Evolutionary conservation across 2,329 filamentous ascomycete genomes (phyloP).

Genomic region (Penicillium sp.): DNA sequence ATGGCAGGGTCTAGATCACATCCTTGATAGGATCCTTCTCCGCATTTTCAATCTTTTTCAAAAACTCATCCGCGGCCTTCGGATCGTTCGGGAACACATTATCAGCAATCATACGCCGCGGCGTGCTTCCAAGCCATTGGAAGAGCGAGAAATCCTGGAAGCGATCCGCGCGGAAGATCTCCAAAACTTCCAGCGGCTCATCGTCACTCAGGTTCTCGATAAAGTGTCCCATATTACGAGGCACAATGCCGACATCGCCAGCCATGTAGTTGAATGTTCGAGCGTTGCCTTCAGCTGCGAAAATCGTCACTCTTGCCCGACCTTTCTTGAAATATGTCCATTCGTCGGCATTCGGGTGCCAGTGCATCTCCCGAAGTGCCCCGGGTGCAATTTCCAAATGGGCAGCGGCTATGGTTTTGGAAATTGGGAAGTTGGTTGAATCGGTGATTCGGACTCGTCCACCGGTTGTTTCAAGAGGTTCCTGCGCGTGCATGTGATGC

Average conservation of each 20-base stretch:
- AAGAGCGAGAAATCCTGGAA: constrained; percentile 73
- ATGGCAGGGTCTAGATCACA: neutral
- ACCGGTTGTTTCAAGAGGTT: constrained; percentile 62
- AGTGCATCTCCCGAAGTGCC: constrained; percentile 74
- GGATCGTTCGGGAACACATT: constrained; percentile 9
- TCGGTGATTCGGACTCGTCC: constrained; percentile 71
- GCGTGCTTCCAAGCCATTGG: constrained; percentile 74
- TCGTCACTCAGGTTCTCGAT: constrained; percentile 72
- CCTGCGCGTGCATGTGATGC: constrained; percentile 66
- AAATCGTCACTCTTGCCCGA: constrained; percentile 71
- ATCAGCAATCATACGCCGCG: constrained; percentile 47
- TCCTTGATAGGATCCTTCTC: constrained; percentile 43
- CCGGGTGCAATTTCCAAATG: constrained; percentile 68
- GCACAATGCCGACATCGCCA: constrained; percentile 73
- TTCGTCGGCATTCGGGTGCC: constrained; percentile 75
- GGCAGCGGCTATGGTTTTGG: constrained; percentile 69
- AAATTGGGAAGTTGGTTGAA: constrained; percentile 70
- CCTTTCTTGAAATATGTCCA: constrained; percentile 76
- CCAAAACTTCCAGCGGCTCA: constrained; percentile 70
- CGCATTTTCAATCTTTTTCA: constrained; percentile 60
- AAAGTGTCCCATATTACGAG: constrained; percentile 73
- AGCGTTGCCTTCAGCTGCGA: constrained; percentile 66
- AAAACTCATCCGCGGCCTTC: constrained; percentile 55
- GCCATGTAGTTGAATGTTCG: constrained; percentile 72
- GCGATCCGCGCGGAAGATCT: constrained; percentile 68